Evolutionary conservation across 495 filamentous ascomycete genomes (phyloP).

Genomic region (Aspergillus nanangensis): DNA sequence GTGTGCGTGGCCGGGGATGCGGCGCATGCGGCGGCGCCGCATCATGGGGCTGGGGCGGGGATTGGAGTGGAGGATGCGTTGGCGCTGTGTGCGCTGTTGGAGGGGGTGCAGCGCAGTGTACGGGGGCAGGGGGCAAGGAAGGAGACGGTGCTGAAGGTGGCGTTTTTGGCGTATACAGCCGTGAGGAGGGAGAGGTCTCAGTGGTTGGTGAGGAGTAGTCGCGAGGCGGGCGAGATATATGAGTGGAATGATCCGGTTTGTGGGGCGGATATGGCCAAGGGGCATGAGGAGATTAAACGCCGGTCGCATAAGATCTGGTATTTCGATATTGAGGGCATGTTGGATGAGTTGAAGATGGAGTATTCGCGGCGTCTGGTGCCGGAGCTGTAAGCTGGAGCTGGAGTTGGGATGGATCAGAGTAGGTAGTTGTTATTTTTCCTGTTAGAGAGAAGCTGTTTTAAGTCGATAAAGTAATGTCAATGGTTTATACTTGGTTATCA

Average conservation of each 20-base stretch:
- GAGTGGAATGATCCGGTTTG: conserved; percentile 17
- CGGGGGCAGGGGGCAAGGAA: not conserved
- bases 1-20: conserved; percentile 48
- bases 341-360: conserved; percentile 10
- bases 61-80: conserved; percentile 53
- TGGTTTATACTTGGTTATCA: no score
- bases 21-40: conserved; percentile 37
- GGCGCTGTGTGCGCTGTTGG: conserved; percentile 32
- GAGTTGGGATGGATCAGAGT: no score
- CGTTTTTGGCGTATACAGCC: conserved; percentile 13
- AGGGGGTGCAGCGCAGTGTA: conserved; percentile 1
- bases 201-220: conserved; percentile 27
- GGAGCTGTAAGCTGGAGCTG: no score
- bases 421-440: no score
- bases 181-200: conserved; percentile 20
- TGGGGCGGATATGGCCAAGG: conserved; percentile 14
- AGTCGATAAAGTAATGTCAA: no score
- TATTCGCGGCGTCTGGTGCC: not conserved
- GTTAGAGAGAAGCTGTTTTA: no score
- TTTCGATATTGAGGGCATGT: conserved; percentile 29
- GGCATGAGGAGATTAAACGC: conserved; percentile 18
- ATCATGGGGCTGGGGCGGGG: conserved; percentile 52
- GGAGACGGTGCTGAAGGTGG: conserved; percentile 8
- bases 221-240: conserved; percentile 21
- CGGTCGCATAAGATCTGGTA: conserved; percentile 28